Evolutionary conservation across 768 basidiomycete genomes (phyloP).

Genomic region (Trametes cubensis): DNA sequence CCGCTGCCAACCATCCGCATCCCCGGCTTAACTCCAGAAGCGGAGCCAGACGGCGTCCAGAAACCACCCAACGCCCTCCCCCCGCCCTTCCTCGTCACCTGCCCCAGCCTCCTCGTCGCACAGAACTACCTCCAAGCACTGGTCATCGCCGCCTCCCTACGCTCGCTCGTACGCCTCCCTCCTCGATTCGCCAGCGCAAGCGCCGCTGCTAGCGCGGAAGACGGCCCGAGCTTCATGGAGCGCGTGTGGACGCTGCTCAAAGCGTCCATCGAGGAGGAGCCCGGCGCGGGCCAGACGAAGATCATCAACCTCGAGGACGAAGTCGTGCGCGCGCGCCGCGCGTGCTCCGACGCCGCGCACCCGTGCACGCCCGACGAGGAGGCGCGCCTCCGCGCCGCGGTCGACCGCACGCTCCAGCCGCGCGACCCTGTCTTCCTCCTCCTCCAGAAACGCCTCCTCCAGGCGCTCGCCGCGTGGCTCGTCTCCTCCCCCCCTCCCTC

Average conservation of each 20-base stretch:
- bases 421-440: constrained; percentile 69
- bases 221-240: constrained; percentile 45
- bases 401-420: constrained; percentile 62
- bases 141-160: constrained; percentile 62
- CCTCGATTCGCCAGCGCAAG: constrained; percentile 15
- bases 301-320: constrained; percentile 75
- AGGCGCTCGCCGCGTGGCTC: constrained; percentile 39
- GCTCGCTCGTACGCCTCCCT: constrained; percentile 54
- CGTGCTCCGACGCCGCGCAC: constrained; percentile 30
- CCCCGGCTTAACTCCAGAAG: neutral
- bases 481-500: constrained; percentile 5
- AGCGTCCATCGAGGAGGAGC: constrained; percentile 51
- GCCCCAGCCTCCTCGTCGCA: constrained; percentile 54
- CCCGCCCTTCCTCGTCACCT: constrained; percentile 64
- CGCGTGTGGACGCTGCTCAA: constrained; percentile 70
- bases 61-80: constrained; percentile 51
- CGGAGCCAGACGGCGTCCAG: neutral
- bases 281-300: constrained; percentile 48
- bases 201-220: neutral
- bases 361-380: constrained; percentile 46
- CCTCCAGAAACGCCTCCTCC: constrained; percentile 59
- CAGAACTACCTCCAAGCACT: constrained; percentile 77
- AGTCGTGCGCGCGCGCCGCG: constrained; percentile 56
- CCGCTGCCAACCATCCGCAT: constrained; percentile 26
- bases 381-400: constrained; percentile 54